Base-by-base conservation (phyloP, 352 stramenopile genomes). In the Phytophthora nicotianae region DNA sequence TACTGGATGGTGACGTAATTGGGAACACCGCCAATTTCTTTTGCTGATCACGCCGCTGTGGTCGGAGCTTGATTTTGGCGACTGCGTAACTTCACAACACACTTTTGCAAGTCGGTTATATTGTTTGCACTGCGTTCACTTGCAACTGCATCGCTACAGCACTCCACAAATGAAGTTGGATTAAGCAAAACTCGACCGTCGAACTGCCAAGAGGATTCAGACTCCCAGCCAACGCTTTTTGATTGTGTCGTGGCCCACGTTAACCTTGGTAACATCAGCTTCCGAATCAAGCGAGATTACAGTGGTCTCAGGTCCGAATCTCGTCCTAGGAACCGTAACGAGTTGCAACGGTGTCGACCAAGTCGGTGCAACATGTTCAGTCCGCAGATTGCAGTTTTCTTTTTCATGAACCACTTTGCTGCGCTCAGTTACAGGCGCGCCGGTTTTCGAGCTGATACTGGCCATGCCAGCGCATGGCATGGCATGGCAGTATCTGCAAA, bases 11-110 rank as follows among this genome's bases (percentile, higher is more conserved):
- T 4, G 52, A 59, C 33, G 19, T 54, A 16, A 16, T 26, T 19
- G 26, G 7, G 0, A 50, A 35, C 29, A 51, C 49, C 4, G 17
- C 35, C 16, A 58, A 47, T 14, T 75, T 71, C 49, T 53, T 75
- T n/a, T 64, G 32, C 27, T 71, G 55, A 70, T 50, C 33, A 41
- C 11, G 8, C 9, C n/a, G 17, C n/a, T 24, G 27, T 21, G 37
- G 26, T 33, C 14, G 35, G 1, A 11, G 21, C 19, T 23, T 10
- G 26, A 42, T 19, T 46, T 37, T 48, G 14, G 29, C 17, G 10
- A 20, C n/a, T n/a, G 17, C 47, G 20, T 50, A 38, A 38, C 4
- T 38, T n/a, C 32, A 38, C 32, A 38, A 38, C 32, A 11, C 6
- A 11, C 2, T 38, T 38, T 10, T 38, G 8, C 13, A 38, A 11